Conservation (phyloP, 139 green algal genomes). For the Auxenochlorella pyrenoidosa region DNA sequence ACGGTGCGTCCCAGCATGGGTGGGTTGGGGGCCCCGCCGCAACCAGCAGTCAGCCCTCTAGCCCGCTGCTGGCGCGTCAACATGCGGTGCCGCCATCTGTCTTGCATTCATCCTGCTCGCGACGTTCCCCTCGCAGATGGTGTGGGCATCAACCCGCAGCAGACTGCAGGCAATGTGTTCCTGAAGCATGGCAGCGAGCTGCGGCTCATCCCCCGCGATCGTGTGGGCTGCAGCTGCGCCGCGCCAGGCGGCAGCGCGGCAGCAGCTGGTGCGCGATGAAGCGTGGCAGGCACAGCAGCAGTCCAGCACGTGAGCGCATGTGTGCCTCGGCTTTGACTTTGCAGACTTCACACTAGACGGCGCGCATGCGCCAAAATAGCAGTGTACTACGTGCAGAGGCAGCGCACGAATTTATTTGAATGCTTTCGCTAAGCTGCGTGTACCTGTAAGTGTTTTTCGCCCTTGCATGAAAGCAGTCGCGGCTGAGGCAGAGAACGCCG, state of each 20-base stretch:
- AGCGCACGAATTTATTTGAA: not conserved
- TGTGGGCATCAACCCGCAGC: constrained; percentile 97
- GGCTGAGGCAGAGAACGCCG: too few species aligned
- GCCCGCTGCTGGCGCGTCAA: not conserved
- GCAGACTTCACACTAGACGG: not conserved
- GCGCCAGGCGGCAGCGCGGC: not conserved
- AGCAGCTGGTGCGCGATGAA: too few species aligned
- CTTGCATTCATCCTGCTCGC: too few species aligned
- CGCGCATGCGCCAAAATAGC: not conserved
- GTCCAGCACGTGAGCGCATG: too few species aligned
- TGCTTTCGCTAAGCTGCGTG: too few species aligned
- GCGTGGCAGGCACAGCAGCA: too few species aligned
- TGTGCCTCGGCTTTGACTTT: too few species aligned
- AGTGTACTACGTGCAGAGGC: not conserved
- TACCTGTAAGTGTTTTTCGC: too few species aligned
- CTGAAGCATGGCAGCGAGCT: constrained; percentile 96
- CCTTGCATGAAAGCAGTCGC: too few species aligned
- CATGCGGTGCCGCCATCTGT: not conserved
- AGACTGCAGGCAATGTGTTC: constrained; percentile 96
- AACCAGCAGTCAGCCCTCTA: too few species aligned
- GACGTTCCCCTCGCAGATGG: constrained; percentile 68
- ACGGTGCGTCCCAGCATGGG: constrained; percentile 65
- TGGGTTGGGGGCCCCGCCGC: too few species aligned
- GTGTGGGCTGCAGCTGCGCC: constrained; percentile 69
- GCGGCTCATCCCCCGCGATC: constrained; percentile 92